Evolutionary conservation across 2,329 filamentous ascomycete species (phyloP).

Genomic region (Polychaeton citri): DNA sequence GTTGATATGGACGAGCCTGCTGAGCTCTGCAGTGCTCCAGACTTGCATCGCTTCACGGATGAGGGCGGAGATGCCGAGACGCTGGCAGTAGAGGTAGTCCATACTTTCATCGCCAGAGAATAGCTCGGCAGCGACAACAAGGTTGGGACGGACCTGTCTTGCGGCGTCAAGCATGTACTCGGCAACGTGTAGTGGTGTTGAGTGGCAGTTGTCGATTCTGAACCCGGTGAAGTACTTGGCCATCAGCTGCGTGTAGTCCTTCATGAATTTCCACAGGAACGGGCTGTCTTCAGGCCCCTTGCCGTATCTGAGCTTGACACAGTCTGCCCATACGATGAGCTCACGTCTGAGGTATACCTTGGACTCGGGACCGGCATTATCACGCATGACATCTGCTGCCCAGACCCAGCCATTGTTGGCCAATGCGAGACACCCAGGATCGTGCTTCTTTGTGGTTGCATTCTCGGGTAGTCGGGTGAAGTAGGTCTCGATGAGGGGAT

Average conservation of each 20-base stretch:
- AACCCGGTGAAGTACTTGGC: constrained; percentile 93
- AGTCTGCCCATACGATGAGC: constrained; percentile 97
- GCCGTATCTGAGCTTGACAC: constrained; percentile 91
- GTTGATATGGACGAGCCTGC: constrained; percentile 82
- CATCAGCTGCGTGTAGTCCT: constrained; percentile 77
- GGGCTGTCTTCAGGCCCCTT: constrained; percentile 69
- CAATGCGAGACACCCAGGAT: constrained; percentile 62
- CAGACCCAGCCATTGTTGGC: constrained; percentile 99
- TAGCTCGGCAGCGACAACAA: constrained; percentile 87
- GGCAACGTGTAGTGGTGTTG: constrained; percentile 84
- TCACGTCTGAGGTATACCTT: constrained; percentile 90
- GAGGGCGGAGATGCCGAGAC: constrained; percentile 77
- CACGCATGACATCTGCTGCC: constrained; percentile 86
- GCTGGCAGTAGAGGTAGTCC: constrained; percentile 91
- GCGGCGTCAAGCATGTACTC: constrained; percentile 92
- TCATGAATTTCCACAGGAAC: constrained; percentile 93
- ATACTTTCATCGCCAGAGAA: constrained; percentile 93
- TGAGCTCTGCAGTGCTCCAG: constrained; percentile 89
- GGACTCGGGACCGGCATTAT: constrained; percentile 83
- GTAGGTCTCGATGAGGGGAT: constrained; percentile 82
- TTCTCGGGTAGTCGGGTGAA: constrained; percentile 82
- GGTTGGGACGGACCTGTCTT: constrained; percentile 70
- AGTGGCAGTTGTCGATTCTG: constrained; percentile 96
- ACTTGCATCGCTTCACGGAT: constrained; percentile 98
- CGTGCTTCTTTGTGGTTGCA: constrained; percentile 62